Percentiles rank a stretch among this genome's conserved stretches.
phyloP scores from a whole-genome alignment of 805 yeast species.

The Torulaspora maleeae region DNA sequence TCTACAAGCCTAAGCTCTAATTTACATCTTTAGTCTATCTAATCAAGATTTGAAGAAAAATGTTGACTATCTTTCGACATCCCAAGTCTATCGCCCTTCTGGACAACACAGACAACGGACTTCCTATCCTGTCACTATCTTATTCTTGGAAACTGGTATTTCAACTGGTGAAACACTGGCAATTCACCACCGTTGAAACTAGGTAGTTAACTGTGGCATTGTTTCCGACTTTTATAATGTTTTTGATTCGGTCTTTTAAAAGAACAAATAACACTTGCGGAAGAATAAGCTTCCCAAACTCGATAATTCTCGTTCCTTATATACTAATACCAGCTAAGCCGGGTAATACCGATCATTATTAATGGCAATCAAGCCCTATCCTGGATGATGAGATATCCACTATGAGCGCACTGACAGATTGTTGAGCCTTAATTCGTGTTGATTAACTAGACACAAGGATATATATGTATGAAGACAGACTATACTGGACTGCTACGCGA shows the following conservation, averaged over 20 bases:
- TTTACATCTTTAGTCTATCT: not conserved
- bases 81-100: conserved; percentile 34
- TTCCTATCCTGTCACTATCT: conserved; percentile 36
- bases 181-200: conserved; percentile 37
- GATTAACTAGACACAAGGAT: conserved; percentile 8
- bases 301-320: conserved; percentile 2
- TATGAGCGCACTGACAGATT: not conserved
- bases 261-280: conserved; percentile 2
- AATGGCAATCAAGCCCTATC: not conserved
- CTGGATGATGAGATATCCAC: too few relatives aligned
- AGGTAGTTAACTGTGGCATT: conserved; percentile 39
- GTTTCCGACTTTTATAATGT: conserved; percentile 30
- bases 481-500: not conserved
- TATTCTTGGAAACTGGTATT: conserved; percentile 38
- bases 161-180: conserved; percentile 37
- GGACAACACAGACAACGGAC: conserved; percentile 36
- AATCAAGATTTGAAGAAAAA: conserved; percentile 8
- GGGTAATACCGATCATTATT: not conserved
- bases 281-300: not conserved
- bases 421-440: conserved; percentile 3
- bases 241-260: conserved; percentile 34
- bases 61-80: conserved; percentile 39
- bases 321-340: too few relatives aligned
- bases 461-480: conserved; percentile 6
- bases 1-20: conserved; percentile 15